Base-by-base conservation (phyloP, 805 yeast genomes). In the Saccharomycodes ludwigii region DNA sequence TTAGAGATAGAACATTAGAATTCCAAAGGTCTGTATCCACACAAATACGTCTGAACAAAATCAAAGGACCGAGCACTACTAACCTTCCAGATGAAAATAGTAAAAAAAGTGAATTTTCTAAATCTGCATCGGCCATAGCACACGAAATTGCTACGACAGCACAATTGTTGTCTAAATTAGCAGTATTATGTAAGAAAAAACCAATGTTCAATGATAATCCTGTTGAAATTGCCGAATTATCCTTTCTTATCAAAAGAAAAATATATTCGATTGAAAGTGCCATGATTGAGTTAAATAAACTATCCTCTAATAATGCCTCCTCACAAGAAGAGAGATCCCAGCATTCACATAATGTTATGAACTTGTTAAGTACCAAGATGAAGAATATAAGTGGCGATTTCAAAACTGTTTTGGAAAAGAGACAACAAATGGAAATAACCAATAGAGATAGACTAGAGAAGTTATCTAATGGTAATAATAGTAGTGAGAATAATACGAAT, bases 181-280 rank as follows among this genome's bases (percentile, higher is more conserved):
- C 97, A 2, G 62, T 55, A 22, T 48, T 91, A 41, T 96, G 98
- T 3, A 84, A 80, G 53, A 66, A 85, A 44, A 86, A 85, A 51
- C 94, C 95, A 13, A 58, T 88, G 50, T 83, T 91, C 42, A 95
- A 86, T 48, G 98, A 91, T 56, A 76, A 80, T 42, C 96, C 97
- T 1, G 76, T 83, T 11, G 97, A 91, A 50, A 83, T 91, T 40
- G 82, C 86, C 14, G 95, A 91, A 53, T 63, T 91, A 40, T 86
- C 98, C 1, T 81, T 76, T 43, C 77, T 85, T 25, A 69, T 71
- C 41, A 71, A 71, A 44, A 44, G 58, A 21, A 53, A 54, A 37
- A 55, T 55, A 21, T 55, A 61, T 40, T 54, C 61, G 3, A 76
- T 79, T 38, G 81, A 79, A 40, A 96, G 91, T 53, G 94, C 81